These are phyloP conservation scores for Mycena galopus DNA, from an alignment of 768 basidiomycete genomes.

Conservation along the genomic window DNA sequence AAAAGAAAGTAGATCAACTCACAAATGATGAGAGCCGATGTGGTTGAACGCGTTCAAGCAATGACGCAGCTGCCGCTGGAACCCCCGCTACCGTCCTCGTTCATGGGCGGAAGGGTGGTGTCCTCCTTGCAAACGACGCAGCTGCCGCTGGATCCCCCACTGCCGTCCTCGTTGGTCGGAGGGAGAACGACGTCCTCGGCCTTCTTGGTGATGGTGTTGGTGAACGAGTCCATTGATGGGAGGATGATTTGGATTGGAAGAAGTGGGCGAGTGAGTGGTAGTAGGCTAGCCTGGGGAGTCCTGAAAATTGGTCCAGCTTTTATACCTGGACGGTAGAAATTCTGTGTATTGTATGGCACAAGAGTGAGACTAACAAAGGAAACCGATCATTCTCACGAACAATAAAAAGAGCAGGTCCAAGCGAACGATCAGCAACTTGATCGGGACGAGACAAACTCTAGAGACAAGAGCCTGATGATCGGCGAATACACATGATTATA, in stretches of 20 bases:
- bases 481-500: too few relatives aligned
- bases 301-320: neutral
- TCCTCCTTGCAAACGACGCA: conserved; percentile 27
- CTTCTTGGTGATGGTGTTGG: conserved; percentile 1
- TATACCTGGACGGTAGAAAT: neutral
- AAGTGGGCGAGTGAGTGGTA: conserved; percentile 4
- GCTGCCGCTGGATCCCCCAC: conserved; percentile 8
- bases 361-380: too few relatives aligned
- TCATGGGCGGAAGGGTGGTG: conserved; percentile 18
- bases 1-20: neutral
- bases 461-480: too few relatives aligned
- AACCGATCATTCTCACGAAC: too few relatives aligned
- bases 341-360: too few relatives aligned
- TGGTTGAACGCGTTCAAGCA: conserved; percentile 6
- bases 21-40: conserved; percentile 14
- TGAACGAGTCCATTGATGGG: conserved; percentile 29
- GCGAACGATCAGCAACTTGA: too few relatives aligned
- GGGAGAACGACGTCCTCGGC: conserved; percentile 14
- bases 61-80: conserved; percentile 26
- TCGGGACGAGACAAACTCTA: too few relatives aligned
- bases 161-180: conserved; percentile 17
- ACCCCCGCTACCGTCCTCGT: conserved; percentile 16
- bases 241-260: conserved; percentile 8
- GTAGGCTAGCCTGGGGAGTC: conserved; percentile 10
- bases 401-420: too few relatives aligned